Evolutionary conservation across 2,329 filamentous ascomycete genomes (phyloP).

Genomic region (Cryoendolithus antarcticus): DNA sequence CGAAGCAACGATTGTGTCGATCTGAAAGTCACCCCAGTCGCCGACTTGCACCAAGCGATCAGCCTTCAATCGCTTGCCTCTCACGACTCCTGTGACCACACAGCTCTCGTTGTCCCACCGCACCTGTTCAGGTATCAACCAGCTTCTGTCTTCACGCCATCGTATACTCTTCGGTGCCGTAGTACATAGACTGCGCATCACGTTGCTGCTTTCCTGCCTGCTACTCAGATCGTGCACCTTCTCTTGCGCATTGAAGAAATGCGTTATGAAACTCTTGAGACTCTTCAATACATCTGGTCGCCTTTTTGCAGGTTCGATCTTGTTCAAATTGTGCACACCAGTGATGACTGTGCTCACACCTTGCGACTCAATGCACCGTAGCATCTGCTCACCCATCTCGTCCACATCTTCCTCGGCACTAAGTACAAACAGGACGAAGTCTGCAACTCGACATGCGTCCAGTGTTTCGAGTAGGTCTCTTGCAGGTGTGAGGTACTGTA

Average conservation of each 20-base stretch:
- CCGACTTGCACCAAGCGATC: slow-evolving; percentile 84
- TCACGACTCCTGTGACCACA: slow-evolving; percentile 65
- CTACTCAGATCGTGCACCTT: slow-evolving; percentile 83
- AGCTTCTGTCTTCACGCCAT: slow-evolving; percentile 91
- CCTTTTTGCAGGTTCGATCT: slow-evolving; percentile 67
- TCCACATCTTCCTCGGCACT: slow-evolving; percentile 78
- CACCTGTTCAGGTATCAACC: slow-evolving; percentile 82
- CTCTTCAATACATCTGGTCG: slow-evolving; percentile 64
- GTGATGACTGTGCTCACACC: slow-evolving; percentile 88
- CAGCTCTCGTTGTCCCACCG: slow-evolving; percentile 48
- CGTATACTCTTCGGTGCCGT: slow-evolving; percentile 85
- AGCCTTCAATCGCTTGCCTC: slow-evolving; percentile 76
- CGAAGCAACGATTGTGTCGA: slow-evolving; percentile 75
- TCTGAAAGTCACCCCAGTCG: slow-evolving; percentile 87
- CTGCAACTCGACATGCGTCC: slow-evolving; percentile 76
- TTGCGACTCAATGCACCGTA: slow-evolving; percentile 82
- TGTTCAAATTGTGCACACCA: slow-evolving; percentile 59
- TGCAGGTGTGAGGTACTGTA: slow-evolving; percentile 70
- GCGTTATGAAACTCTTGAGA: slow-evolving; percentile 81
- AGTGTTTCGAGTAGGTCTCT: slow-evolving; percentile 65
- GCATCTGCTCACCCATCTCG: slow-evolving; percentile 67
- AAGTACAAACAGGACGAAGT: slow-evolving; percentile 80
- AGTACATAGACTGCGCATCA: slow-evolving; percentile 82
- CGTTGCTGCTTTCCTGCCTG: slow-evolving; percentile 79
- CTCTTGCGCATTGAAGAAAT: slow-evolving; percentile 87